phyloP scores from a whole-genome alignment of 225 moss, liverwort and hornwort genomes.

The Sphagnum tenellum region DNA sequence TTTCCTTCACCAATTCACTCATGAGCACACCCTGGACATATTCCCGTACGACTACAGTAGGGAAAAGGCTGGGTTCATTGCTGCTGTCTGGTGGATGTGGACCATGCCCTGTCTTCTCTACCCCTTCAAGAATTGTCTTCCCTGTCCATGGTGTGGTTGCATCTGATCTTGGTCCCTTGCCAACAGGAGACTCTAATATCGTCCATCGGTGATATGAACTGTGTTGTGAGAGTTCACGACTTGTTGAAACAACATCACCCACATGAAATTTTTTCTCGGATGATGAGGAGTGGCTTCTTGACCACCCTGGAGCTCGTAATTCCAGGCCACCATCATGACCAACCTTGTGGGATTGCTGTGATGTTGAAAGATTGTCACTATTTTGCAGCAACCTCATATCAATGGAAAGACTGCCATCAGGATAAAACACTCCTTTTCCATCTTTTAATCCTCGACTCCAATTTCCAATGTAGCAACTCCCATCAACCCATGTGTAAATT shows the following conservation, averaged over 20 bases:
- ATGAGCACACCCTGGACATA: slow-evolving; percentile 99
- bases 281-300: slow-evolving; percentile 66
- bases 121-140: slow-evolving; percentile 80
- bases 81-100: slow-evolving; percentile 45
- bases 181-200: slow-evolving; percentile 59
- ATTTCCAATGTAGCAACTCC: slow-evolving; percentile 81
- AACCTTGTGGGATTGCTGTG: neutral
- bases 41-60: slow-evolving; percentile 82
- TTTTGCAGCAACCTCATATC: slow-evolving; percentile 35
- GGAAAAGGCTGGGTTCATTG: slow-evolving; percentile 40
- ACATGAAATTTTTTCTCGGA: slow-evolving; percentile 49
- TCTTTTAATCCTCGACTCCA: slow-evolving; percentile 97
- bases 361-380: slow-evolving; percentile 14
- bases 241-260: slow-evolving; percentile 36
- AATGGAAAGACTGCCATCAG: slow-evolving; percentile 52
- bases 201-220: slow-evolving; percentile 77
- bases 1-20: slow-evolving; percentile 89
- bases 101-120: slow-evolving; percentile 23
- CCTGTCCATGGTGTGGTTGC: slow-evolving; percentile 51
- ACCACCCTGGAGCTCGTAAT: slow-evolving; percentile 43
- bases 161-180: slow-evolving; percentile 61
- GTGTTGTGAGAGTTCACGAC: slow-evolving; percentile 35
- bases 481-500: slow-evolving; percentile 72
- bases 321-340: slow-evolving; percentile 34
- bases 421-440: slow-evolving; percentile 96